These are phyloP conservation scores for Monoraphidium neglectum DNA, from an alignment of 139 green algal genomes.

Conservation along the genomic window DNA sequence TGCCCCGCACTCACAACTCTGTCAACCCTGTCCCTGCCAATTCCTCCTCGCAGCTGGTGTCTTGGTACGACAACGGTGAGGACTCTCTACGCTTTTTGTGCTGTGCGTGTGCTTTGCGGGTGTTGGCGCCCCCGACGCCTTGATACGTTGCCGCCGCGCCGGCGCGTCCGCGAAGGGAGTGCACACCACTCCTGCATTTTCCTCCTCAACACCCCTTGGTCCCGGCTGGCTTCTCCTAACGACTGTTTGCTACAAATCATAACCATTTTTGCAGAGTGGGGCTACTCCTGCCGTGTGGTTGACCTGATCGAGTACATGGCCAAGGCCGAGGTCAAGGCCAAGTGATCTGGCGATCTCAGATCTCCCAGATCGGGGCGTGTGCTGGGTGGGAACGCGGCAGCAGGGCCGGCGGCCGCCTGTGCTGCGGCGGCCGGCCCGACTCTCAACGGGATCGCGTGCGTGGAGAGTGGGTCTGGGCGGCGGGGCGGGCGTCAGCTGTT, in stretches of 20 bases:
- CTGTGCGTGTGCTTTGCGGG: background rate
- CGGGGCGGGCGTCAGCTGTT: background rate
- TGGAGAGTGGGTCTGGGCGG: background rate
- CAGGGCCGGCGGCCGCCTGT: too few species aligned
- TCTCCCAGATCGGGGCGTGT: background rate
- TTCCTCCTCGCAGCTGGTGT: constrained; percentile 75
- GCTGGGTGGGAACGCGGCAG: background rate
- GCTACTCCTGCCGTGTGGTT: constrained; percentile 57
- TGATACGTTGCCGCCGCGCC: background rate
- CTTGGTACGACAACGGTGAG: constrained; percentile 98
- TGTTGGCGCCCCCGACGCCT: background rate
- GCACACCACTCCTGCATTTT: background rate
- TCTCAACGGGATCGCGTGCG: background rate
- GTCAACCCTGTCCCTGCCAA: constrained; percentile 8
- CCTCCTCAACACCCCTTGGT: too few species aligned
- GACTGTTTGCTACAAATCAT: background rate
- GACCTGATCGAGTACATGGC: constrained; percentile 71
- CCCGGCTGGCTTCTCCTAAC: too few species aligned
- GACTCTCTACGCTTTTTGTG: constrained; percentile 68
- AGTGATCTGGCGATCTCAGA: constrained; percentile 15
- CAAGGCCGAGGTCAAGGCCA: constrained; percentile 41
- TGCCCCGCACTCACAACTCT: background rate
- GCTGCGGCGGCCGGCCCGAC: background rate
- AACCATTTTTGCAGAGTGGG: background rate
- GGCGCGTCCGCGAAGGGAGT: background rate